phyloP scores from a whole-genome alignment of 148 eudicot genomes.

The Heliosperma pusillum region DNA sequence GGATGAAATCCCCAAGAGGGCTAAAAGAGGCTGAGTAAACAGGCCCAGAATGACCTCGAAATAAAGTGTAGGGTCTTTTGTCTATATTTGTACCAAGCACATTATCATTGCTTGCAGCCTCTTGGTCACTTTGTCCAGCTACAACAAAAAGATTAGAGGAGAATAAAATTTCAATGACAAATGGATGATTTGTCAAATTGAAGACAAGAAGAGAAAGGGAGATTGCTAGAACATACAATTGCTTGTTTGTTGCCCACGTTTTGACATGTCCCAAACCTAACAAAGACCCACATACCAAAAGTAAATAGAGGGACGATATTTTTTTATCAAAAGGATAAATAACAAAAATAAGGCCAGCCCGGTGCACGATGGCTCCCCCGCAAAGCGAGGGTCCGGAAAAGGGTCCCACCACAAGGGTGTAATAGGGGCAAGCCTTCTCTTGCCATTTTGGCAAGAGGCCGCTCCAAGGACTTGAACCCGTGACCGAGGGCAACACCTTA shows the following conservation, averaged over 20 bases:
- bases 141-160: conserved; percentile 18
- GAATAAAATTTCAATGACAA: background rate
- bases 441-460: no score
- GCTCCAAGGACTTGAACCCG: no score
- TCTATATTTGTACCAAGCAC: conserved; percentile 42
- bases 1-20: conserved; percentile 86
- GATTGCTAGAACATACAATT: conserved; percentile 44
- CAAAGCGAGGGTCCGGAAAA: no score
- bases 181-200: conserved; percentile 2
- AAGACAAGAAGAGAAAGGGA: conserved; percentile 12
- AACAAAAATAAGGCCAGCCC: no score
- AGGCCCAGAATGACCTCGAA: conserved; percentile 96
- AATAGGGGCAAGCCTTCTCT: no score
- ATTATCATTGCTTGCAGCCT: conserved; percentile 47
- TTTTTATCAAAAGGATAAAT: background rate
- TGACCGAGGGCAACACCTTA: no score
- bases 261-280: conserved; percentile 98
- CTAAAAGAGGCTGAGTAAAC: conserved; percentile 85
- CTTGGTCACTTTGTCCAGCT: conserved; percentile 69
- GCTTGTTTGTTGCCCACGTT: conserved; percentile 66
- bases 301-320: background rate
- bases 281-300: conserved; percentile 14
- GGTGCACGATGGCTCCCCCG: no score
- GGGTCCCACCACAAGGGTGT: no score
- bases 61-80: conserved; percentile 73